Evolutionary conservation across 2,329 filamentous ascomycete species (phyloP).

Genomic region (Aureobasidium melanogenum): DNA sequence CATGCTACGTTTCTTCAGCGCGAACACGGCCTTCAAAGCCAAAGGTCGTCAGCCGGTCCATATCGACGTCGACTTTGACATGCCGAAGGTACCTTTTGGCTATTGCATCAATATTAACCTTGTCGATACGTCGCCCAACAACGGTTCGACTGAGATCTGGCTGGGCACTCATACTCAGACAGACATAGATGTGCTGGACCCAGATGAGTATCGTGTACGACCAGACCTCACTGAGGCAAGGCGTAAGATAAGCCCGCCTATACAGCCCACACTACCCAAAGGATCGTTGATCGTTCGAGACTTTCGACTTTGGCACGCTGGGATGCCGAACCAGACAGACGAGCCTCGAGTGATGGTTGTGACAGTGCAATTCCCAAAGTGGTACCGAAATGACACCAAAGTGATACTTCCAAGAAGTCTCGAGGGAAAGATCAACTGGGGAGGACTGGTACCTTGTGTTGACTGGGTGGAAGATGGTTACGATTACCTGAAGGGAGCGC

Average conservation of each 20-base stretch:
- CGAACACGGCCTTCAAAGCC: constrained; percentile 23
- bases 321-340: constrained; percentile 49
- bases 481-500: background rate
- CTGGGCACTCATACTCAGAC: no score
- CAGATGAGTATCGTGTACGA: background rate
- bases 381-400: no score
- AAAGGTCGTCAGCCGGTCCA: constrained; percentile 40
- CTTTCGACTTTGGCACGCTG: constrained; percentile 54
- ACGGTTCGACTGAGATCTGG: no score
- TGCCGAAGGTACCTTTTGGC: no score
- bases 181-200: no score
- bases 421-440: background rate
- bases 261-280: constrained; percentile 38
- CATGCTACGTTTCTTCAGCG: constrained; percentile 19
- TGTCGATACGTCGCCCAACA: no score
- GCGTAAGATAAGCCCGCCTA: constrained; percentile 31
- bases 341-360: constrained; percentile 24
- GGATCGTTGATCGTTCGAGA: constrained; percentile 45
- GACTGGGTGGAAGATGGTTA: background rate
- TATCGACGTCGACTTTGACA: no score
- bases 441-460: background rate
- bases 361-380: background rate
- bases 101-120: no score
- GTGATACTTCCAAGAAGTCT: constrained; percentile 20
- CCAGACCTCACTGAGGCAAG: constrained; percentile 28